These are phyloP conservation scores for Tylopilus sp. DNA, from an alignment of 768 basidiomycete genomes.

Conservation along the genomic window DNA sequence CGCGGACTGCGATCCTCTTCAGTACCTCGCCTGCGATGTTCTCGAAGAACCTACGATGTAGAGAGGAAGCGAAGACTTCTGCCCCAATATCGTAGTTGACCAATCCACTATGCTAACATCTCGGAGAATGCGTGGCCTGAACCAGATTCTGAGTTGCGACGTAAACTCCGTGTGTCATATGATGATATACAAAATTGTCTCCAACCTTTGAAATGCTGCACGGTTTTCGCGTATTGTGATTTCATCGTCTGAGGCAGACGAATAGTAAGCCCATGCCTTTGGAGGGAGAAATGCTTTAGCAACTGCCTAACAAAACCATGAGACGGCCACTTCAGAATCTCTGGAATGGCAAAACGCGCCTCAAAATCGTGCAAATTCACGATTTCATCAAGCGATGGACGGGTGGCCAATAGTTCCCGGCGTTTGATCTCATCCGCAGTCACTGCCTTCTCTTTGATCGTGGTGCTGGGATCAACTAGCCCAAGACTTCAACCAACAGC, in stretches of 20 bases:
- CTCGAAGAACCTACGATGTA: conserved; percentile 34
- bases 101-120: conserved; percentile 81
- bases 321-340: background rate
- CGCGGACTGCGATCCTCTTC: conserved; percentile 33
- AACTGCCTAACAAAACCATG: conserved; percentile 50
- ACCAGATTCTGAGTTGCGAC: conserved; percentile 65
- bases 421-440: conserved; percentile 65
- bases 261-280: conserved; percentile 93
- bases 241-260: conserved; percentile 90
- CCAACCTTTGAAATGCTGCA: conserved; percentile 40
- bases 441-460: conserved; percentile 57
- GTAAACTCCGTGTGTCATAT: background rate
- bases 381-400: conserved; percentile 72
- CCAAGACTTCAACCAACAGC: conserved; percentile 49
- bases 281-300: conserved; percentile 75
- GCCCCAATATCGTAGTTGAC: conserved; percentile 79
- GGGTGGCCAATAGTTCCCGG: conserved; percentile 51
- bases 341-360: conserved; percentile 33
- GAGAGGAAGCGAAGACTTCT: conserved; percentile 65
- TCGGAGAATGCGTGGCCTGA: conserved; percentile 77
- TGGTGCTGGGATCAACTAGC: conserved; percentile 59
- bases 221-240: background rate
- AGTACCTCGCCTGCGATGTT: background rate
- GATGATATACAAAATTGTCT: background rate
- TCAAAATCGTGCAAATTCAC: conserved; percentile 74